phyloP scores from a whole-genome alignment of 1,139 yeast species.

The Protomyces inundatus region DNA sequence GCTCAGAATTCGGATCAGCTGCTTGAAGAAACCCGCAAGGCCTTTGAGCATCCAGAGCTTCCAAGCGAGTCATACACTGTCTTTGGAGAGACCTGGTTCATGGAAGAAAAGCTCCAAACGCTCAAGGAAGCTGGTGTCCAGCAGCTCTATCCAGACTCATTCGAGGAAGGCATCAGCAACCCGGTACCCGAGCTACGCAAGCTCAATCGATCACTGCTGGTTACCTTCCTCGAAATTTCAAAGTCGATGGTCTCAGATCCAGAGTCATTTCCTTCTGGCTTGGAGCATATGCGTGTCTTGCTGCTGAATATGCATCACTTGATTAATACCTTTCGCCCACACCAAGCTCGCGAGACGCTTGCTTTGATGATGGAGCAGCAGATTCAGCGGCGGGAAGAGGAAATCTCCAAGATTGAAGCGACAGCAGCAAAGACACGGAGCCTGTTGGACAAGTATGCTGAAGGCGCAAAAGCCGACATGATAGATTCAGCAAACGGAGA shows the following conservation, averaged over 20 bases:
- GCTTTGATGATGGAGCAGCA: conserved; percentile 64
- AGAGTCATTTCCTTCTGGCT: conserved; percentile 52
- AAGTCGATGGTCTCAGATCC: conserved; percentile 72
- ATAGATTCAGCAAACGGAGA: too few relatives aligned
- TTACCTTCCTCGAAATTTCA: conserved; percentile 67
- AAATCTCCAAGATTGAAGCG: conserved; percentile 47
- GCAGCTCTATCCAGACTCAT: conserved; percentile 20
- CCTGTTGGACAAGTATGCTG: neutral
- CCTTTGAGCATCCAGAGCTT: conserved; percentile 59
- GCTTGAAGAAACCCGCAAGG: conserved; percentile 42
- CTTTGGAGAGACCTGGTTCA: conserved; percentile 76
- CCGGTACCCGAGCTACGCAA: conserved; percentile 55
- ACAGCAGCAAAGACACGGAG: neutral
- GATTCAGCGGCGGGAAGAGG: conserved; percentile 50
- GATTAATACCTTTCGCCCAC: conserved; percentile 79
- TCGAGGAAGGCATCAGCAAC: conserved; percentile 27
- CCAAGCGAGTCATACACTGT: conserved; percentile 62
- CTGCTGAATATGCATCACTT: conserved; percentile 78
- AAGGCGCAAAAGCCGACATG: neutral
- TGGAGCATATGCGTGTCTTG: conserved; percentile 67
- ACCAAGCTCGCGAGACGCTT: conserved; percentile 77
- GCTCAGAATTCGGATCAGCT: conserved; percentile 26
- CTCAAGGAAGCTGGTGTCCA: conserved; percentile 33
- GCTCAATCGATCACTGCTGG: conserved; percentile 60
- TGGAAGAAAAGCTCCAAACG: conserved; percentile 31